phyloP scores from a whole-genome alignment of 169 alveolate genomes.

The Plasmodium cynomolgi region DNA sequence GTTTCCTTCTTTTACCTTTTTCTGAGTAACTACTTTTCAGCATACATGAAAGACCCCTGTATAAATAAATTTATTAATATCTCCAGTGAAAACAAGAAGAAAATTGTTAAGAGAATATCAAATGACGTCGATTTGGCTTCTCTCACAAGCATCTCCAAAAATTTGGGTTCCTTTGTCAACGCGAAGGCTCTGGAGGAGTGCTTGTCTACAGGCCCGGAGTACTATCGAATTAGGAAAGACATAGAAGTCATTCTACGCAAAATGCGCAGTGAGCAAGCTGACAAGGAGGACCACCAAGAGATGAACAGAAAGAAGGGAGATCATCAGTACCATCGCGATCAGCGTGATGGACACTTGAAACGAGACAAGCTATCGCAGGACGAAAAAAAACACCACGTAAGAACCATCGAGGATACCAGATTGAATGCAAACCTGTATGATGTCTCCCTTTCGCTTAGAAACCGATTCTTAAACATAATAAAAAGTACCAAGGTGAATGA shows the following conservation, averaged over 20 bases:
- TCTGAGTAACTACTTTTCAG: constrained; percentile 62
- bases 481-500: constrained; percentile 69
- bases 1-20: constrained; percentile 68
- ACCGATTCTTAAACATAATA: constrained; percentile 54
- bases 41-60: constrained; percentile 22
- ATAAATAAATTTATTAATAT: constrained; percentile 35
- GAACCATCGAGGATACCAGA: constrained; percentile 1
- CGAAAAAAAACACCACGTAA: background rate
- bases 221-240: constrained; percentile 70
- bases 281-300: background rate
- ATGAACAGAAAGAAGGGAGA: background rate
- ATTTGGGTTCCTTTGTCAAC: constrained; percentile 43
- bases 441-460: constrained; percentile 56
- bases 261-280: background rate
- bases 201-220: constrained; percentile 73
- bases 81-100: constrained; percentile 56
- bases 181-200: constrained; percentile 74
- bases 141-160: constrained; percentile 56
- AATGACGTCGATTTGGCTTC: constrained; percentile 46
- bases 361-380: background rate
- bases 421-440: constrained; percentile 45
- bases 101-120: constrained; percentile 36
- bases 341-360: background rate
- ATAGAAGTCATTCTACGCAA: constrained; percentile 26
- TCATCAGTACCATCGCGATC: background rate